phyloP scores from a whole-genome alignment of 805 yeast genomes.

The Metschnikowia similis region DNA sequence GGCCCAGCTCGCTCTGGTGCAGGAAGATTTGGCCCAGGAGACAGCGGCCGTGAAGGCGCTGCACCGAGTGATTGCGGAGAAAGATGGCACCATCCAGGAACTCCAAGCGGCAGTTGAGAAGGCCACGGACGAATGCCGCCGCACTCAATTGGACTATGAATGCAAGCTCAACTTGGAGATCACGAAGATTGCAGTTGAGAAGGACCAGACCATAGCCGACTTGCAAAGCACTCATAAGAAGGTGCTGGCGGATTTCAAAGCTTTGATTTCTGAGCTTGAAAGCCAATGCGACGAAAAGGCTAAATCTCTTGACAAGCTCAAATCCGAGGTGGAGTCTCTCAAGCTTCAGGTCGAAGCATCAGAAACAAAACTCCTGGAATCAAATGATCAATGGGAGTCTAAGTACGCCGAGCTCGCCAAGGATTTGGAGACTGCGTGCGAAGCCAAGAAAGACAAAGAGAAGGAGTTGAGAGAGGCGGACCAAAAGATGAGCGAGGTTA shows the following conservation, averaged over 20 bases:
- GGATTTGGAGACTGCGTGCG: not conserved
- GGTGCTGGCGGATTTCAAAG: not conserved
- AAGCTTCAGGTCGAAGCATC: conserved; percentile 5
- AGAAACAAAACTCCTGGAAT: not conserved
- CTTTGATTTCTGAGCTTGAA: not conserved
- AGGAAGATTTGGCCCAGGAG: conserved; percentile 2
- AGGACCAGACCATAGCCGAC: conserved; percentile 15
- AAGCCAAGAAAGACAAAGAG: not conserved
- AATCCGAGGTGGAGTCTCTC: conserved; percentile 5
- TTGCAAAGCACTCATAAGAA: not conserved
- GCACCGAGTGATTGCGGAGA: not conserved
- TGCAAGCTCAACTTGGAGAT: conserved; percentile 24
- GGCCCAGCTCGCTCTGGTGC: not conserved
- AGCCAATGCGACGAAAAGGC: conserved; percentile 3
- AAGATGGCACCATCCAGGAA: not conserved
- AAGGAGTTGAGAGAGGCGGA: conserved; percentile 3
- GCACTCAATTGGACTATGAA: conserved; percentile 16
- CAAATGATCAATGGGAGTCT: not conserved
- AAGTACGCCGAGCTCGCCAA: not conserved
- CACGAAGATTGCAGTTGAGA: conserved; percentile 20
- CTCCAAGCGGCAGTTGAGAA: not conserved
- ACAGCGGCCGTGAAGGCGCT: conserved; percentile 2
- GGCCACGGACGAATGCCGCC: conserved; percentile 8
- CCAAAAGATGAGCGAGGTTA: conserved; percentile 4
- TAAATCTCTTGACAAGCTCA: not conserved